These are phyloP conservation scores for Ajuga chamaepitys DNA, from an alignment of 257 asterid genomes.

Conservation along the genomic window DNA sequence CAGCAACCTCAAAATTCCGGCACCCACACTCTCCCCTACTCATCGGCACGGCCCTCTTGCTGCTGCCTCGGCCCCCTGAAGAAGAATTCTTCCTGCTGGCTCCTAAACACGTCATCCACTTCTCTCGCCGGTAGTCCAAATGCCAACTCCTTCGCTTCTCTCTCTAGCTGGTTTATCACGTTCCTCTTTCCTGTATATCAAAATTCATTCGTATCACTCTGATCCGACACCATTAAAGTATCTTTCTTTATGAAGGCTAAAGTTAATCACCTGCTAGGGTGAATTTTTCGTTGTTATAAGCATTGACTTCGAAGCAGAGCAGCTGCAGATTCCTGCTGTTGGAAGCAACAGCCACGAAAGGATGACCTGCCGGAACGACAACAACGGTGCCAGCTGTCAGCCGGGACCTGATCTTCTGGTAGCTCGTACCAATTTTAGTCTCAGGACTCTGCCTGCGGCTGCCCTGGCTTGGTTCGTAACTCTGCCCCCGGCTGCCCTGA, in stretches of 20 bases:
- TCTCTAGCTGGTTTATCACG: slow-evolving; percentile 40
- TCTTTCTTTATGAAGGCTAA: too few relatives aligned
- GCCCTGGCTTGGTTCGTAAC: too few relatives aligned
- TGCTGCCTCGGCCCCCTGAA: slow-evolving; percentile 50
- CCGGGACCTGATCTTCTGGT: slow-evolving; percentile 32
- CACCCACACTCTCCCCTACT: neutral
- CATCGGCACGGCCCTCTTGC: slow-evolving; percentile 27
- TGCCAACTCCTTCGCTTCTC: slow-evolving; percentile 51
- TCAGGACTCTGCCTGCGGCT: neutral
- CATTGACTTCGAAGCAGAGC: slow-evolving; percentile 46
- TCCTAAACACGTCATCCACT: slow-evolving; percentile 49
- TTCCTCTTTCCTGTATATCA: slow-evolving; percentile 48
- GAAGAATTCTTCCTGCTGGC: slow-evolving; percentile 50
- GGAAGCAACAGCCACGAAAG: slow-evolving; percentile 48
- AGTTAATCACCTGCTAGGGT: too few relatives aligned
- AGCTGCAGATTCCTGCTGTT: slow-evolving; percentile 40
- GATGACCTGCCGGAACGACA: slow-evolving; percentile 71
- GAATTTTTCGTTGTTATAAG: slow-evolving; percentile 28
- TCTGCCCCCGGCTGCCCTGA: neutral
- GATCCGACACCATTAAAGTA: too few relatives aligned
- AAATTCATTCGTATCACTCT: too few relatives aligned
- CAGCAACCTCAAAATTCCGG: slow-evolving; percentile 2
- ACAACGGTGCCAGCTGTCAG: slow-evolving; percentile 43
- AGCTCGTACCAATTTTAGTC: slow-evolving; percentile 19
- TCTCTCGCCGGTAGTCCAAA: slow-evolving; percentile 54